phyloP scores from a whole-genome alignment of 108 stramenopile genomes.

The Cyclostephanos invisitatus region DNA sequence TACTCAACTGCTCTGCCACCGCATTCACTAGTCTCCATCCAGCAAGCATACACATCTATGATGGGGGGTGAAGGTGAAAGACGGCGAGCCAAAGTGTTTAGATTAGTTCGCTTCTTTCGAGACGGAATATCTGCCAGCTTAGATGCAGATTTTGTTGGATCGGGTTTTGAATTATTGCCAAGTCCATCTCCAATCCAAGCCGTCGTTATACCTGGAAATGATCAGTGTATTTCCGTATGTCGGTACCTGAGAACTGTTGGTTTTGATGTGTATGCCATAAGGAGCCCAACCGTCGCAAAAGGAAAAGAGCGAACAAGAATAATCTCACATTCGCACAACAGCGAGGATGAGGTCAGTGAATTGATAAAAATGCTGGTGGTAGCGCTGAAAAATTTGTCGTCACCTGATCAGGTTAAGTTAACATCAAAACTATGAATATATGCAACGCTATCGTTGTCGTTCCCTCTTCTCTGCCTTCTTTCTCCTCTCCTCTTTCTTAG shows the following conservation, averaged over 20 bases:
- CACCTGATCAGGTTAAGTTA: neutral
- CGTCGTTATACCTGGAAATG: slow-evolving; percentile 89
- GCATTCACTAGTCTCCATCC: slow-evolving; percentile 81
- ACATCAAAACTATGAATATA: slow-evolving; percentile 12
- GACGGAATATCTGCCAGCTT: slow-evolving; percentile 28
- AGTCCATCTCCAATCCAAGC: slow-evolving; percentile 94
- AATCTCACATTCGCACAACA: slow-evolving; percentile 91
- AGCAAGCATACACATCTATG: slow-evolving; percentile 81
- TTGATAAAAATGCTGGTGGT: slow-evolving; percentile 46
- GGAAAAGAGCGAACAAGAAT: slow-evolving; percentile 93
- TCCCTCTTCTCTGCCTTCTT: slow-evolving; percentile 64
- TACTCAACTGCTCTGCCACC: slow-evolving; percentile 92
- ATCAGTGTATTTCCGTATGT: slow-evolving; percentile 66
- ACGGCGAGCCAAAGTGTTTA: slow-evolving; percentile 54
- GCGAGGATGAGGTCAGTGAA: slow-evolving; percentile 58
- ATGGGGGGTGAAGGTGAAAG: slow-evolving; percentile 52
- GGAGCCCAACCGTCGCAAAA: slow-evolving; percentile 91
- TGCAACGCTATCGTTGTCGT: slow-evolving; percentile 30
- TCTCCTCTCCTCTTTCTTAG: slow-evolving; percentile 77
- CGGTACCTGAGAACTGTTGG: slow-evolving; percentile 41
- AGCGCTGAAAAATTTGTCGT: slow-evolving; percentile 15
- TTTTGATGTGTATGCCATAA: slow-evolving; percentile 90
- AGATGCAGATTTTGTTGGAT: neutral
- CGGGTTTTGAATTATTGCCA: slow-evolving; percentile 41
- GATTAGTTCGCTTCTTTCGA: slow-evolving; percentile 43